Base-by-base conservation (phyloP, 1,284 basidiomycete genomes). In the Rhodotorula sp. region DNA sequence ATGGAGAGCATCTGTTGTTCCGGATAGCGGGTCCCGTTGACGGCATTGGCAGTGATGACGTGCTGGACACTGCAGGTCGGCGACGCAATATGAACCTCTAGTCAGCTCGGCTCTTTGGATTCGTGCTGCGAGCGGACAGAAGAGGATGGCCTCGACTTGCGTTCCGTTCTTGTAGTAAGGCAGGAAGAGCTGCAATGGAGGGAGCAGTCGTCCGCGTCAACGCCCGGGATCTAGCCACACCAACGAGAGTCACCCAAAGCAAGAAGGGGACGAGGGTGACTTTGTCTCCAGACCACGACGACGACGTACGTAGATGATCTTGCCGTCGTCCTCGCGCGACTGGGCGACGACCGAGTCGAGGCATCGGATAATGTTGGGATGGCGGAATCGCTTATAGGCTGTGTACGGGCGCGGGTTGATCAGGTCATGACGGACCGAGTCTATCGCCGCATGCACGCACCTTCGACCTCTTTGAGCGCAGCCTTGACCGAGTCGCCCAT, bases 291-390 rank as follows among this genome's bases (percentile, higher is more conserved):
- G 17, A 17, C 14, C 10, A 12, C 1, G 51, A 29, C 26, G 18
- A 71, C 8, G 93, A 86, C 69, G 57, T 22, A 71, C 69, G 79
- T 96, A 97, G 60, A 96, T 92, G 73, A 97, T 90, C 80, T 95
- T 91, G 30, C 93, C 94, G 26, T 82, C 83, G n/a, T 89, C 90
- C 72, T 91, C 89, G 30, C 89, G 88, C 78, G 95, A 94, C 82
- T 96, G 94, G 0, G 95, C 88, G 17, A 95, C 91, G 3, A 93
- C 91, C n/a, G 91, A 93, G 79, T 96, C 94, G 88, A 92, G 81
- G 80, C 93, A 92, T 44, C 90, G 88, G 78, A 93, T 93, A 76
- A 93, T 93, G 80, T 93, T 93, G 24, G 89, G 89, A 78, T 93
- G 91, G 78, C 91, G 91, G 76, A 48, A 77, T 14, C 78, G 70